Percentiles rank a stretch among this genome's conserved stretches.
Conservation (phyloP, 2,329 filamentous ascomycete species). For the Elsinoe fawcettii region DNA sequence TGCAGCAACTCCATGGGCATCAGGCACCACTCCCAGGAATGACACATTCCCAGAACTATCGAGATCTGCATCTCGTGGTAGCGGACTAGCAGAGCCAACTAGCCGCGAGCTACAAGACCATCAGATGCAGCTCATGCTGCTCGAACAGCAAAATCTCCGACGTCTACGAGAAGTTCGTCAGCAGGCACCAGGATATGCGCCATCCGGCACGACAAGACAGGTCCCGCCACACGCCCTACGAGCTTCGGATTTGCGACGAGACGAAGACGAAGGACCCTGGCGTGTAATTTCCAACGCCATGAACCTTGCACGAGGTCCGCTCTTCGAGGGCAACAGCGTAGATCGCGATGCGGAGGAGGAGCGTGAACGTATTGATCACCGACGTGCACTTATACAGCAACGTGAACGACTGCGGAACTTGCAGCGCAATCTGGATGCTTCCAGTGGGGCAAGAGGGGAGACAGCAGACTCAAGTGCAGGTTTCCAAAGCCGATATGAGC, state of each 20-base stretch:
- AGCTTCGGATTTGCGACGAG: not conserved
- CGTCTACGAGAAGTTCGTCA: constrained; percentile 35
- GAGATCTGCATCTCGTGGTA: not conserved
- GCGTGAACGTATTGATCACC: constrained; percentile 18
- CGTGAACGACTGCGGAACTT: constrained; percentile 22
- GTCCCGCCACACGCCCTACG: constrained; percentile 16
- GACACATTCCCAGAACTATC: not conserved
- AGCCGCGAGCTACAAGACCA: constrained; percentile 14
- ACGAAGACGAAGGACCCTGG: constrained; percentile 36
- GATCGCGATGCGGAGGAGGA: constrained; percentile 21
- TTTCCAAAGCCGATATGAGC: not conserved
- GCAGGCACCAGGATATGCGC: constrained; percentile 27
- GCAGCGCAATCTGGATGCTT: constrained; percentile 17
- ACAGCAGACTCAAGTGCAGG: constrained; percentile 5
- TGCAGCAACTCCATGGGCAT: not conserved
- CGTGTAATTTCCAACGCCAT: constrained; percentile 42
- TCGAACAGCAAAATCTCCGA: constrained; percentile 15
- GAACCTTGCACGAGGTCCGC: constrained; percentile 29
- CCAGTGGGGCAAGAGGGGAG: not conserved
- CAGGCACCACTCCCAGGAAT: not conserved
- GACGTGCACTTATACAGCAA: constrained; percentile 20
- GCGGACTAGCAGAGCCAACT: not conserved
- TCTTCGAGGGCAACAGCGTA: constrained; percentile 26
- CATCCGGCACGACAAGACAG: not conserved
- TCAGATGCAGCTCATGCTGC: constrained; percentile 16